Base-by-base conservation (phyloP, 2,329 filamentous ascomycete genomes). In the Blumeriella jaapii region DNA sequence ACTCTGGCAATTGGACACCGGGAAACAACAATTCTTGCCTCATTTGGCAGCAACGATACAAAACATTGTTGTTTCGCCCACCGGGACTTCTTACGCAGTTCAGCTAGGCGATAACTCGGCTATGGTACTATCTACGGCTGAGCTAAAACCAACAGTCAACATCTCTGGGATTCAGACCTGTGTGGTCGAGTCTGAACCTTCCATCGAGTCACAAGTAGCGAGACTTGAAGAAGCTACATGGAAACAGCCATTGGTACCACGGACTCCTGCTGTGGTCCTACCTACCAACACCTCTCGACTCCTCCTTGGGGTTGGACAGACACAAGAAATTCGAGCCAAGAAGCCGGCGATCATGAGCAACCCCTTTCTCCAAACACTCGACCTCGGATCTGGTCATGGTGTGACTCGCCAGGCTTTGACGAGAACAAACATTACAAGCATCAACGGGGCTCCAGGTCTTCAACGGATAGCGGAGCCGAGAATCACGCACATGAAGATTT, bases 1-100 rank as follows among this genome's bases (percentile, higher is more conserved):
- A 6, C 64, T 95, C 19, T 96, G 87, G 87, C 91, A 98, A 59
- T 66, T 95, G 38, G 83, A 93, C 47, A 95, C 89, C 0, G 78
- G 78, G 44, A 79, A 79, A 55, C 76, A 75, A 51, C 81, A 91
- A 53, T 84, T 79, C 53, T 64, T 98, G 17, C 91, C 91, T n/a
- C 86, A 96, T 68, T 68, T 98, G 38, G 80, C 82, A 15, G 82
- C 85, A 5, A 75, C 78, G 16, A 82, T 98, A 22, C 81, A 91
- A 55, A 85, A 82, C 49, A 71, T 98, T 27, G 77, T 82, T 4
- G 73, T 98, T 20, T 95, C 87, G 11, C 70, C 79, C 0, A 67
- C 65, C 12, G 89, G 91, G 5, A 73, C 83, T 24, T 79, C 82
- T 0, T 98, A 96, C 52, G 81, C 77, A 4, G 58, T 96, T 15